Percentiles rank a stretch among this genome's conserved stretches.
These are phyloP conservation scores for Butyriboletus appendiculatus DNA, from an alignment of 1,284 basidiomycete species.

Conservation along the genomic window DNA sequence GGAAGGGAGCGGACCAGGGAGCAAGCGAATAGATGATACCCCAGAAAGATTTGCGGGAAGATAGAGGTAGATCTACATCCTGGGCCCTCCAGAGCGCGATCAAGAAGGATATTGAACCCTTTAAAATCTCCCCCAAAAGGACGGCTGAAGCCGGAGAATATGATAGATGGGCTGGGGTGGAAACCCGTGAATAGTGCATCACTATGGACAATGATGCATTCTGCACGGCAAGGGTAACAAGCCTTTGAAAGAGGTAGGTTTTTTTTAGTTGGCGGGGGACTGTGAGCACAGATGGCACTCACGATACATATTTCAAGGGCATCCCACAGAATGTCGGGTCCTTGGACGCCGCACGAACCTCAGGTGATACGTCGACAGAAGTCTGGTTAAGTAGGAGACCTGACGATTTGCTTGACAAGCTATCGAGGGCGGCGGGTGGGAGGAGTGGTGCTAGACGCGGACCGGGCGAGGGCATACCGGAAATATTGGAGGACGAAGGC, in stretches of 20 bases:
- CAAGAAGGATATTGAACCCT: slow-evolving; percentile 86
- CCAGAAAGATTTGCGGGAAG: slow-evolving; percentile 50
- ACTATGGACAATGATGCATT: slow-evolving; percentile 95
- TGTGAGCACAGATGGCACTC: slow-evolving; percentile 29
- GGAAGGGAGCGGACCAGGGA: slow-evolving; percentile 49
- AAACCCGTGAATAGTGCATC: slow-evolving; percentile 94
- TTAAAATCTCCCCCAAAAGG: slow-evolving; percentile 90
- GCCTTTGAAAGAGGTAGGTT: slow-evolving; percentile 44
- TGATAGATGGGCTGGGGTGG: slow-evolving; percentile 68
- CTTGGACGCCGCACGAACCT: slow-evolving; percentile 27
- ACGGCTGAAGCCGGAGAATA: slow-evolving; percentile 96
- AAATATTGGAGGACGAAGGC: slow-evolving; percentile 36
- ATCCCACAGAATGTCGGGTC: slow-evolving; percentile 50
- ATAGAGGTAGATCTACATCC: slow-evolving; percentile 40
- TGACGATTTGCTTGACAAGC: slow-evolving; percentile 32
- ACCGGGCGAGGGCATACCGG: slow-evolving; percentile 24
- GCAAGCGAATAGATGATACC: slow-evolving; percentile 36
- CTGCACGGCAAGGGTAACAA: slow-evolving; percentile 93
- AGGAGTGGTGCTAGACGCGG: slow-evolving; percentile 41
- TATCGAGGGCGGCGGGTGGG: slow-evolving; percentile 35
- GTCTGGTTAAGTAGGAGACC: slow-evolving; percentile 37
- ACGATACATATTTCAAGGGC: slow-evolving; percentile 67
- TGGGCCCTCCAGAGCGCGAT: slow-evolving; percentile 59
- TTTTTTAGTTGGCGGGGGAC: neutral
- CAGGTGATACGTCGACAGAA: slow-evolving; percentile 29